These are phyloP conservation scores for Pleurotus ostreatus DNA, from an alignment of 768 basidiomycete species.

Conservation along the genomic window DNA sequence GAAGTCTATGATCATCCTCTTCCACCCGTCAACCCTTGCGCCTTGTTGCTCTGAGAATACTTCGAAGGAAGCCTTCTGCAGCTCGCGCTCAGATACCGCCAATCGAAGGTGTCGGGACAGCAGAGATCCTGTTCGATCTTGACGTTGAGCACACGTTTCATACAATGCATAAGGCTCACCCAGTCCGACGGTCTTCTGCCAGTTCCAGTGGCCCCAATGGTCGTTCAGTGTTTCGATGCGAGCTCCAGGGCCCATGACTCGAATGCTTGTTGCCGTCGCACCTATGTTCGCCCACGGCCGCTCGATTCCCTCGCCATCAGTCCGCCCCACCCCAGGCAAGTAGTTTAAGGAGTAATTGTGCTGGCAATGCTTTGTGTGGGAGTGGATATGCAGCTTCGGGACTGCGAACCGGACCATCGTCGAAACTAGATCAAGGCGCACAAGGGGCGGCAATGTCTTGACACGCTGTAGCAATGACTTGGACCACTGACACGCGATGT, in stretches of 20 bases:
- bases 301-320: too few species aligned
- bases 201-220: not conserved
- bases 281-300: conserved; percentile 12
- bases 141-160: too few species aligned
- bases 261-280: conserved; percentile 19
- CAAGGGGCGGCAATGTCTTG: not conserved
- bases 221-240: conserved; percentile 23
- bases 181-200: not conserved
- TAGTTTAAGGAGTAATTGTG: not conserved
- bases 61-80: too few species aligned
- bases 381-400: conserved; percentile 23
- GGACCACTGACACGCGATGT: not conserved
- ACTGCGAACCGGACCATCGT: conserved; percentile 13
- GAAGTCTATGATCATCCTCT: too few species aligned
- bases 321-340: not conserved
- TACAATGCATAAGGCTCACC: not conserved
- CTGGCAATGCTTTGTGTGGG: conserved; percentile 9
- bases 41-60: too few species aligned
- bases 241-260: conserved; percentile 29
- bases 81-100: too few species aligned
- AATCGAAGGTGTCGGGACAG: too few species aligned
- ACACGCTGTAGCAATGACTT: conserved; percentile 23
- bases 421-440: not conserved
- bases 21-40: too few species aligned
- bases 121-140: too few species aligned